A percentile compares a stretch with the other conserved stretches of the same genome.
Evolutionary conservation across 345 rosid species (phyloP).

Genomic region (Rhodamnia rubescens): DNA sequence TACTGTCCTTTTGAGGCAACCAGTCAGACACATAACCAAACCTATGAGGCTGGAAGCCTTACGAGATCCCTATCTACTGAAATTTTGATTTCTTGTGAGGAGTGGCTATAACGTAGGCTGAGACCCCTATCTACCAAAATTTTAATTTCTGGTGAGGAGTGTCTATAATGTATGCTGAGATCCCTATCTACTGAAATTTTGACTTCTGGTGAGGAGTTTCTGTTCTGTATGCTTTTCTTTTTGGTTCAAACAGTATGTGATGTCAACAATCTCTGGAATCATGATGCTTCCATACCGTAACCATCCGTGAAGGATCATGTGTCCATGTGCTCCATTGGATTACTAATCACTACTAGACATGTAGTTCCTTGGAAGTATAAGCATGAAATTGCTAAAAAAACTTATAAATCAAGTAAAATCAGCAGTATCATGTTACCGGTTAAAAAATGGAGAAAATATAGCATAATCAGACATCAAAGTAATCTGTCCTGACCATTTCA

Average conservation of each 20-base stretch:
- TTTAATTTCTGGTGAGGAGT: not conserved
- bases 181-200: not conserved
- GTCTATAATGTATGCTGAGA: not conserved
- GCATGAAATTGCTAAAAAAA: not conserved
- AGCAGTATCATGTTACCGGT: not conserved
- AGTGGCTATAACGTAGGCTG: no score
- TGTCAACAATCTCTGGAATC: not conserved
- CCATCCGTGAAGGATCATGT: not conserved
- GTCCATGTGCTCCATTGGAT: not conserved
- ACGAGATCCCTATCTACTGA: not conserved
- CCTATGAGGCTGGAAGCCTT: no score
- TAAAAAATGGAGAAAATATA: not conserved
- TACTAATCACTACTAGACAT: not conserved
- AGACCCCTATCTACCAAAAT: not conserved
- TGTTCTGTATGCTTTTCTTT: not conserved
- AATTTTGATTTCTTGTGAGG: not conserved
- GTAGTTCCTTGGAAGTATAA: not conserved
- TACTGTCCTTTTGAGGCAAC: not conserved
- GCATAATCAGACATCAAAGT: not conserved
- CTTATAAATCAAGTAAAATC: not conserved
- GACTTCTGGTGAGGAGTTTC: not conserved
- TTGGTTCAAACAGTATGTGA: not conserved
- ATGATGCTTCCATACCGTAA: not conserved
- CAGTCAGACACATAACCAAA: not conserved
- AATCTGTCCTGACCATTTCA: not conserved